Percentiles rank a stretch among this genome's conserved stretches.
These are phyloP conservation scores for Phytophthora meadii DNA, from an alignment of 352 stramenopile species.

Conservation along the genomic window DNA sequence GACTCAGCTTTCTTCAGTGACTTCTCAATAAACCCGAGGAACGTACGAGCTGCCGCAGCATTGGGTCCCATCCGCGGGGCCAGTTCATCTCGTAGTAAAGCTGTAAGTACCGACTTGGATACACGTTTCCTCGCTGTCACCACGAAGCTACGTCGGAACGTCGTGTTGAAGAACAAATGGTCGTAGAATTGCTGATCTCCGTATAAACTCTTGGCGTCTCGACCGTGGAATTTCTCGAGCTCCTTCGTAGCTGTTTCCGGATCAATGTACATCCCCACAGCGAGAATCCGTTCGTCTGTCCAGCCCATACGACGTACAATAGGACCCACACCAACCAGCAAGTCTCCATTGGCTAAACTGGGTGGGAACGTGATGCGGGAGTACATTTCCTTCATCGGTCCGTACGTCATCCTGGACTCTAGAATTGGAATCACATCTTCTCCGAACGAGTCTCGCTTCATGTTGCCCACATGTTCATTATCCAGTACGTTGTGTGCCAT, in stretches of 20 bases:
- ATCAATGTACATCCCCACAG: slow-evolving; percentile 83
- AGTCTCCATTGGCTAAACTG: slow-evolving; percentile 74
- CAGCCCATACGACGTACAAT: slow-evolving; percentile 83
- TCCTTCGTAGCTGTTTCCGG: slow-evolving; percentile 60
- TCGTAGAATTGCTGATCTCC: slow-evolving; percentile 84
- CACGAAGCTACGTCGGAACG: slow-evolving; percentile 80
- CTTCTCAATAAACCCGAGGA: slow-evolving; percentile 82
- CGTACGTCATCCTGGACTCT: slow-evolving; percentile 71
- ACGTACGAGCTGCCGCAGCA: slow-evolving; percentile 59
- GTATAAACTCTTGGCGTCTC: slow-evolving; percentile 64
- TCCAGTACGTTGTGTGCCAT: slow-evolving; percentile 36
- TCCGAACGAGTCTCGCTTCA: slow-evolving; percentile 43
- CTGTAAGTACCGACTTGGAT: slow-evolving; percentile 74
- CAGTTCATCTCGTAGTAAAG: slow-evolving; percentile 74
- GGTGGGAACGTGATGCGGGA: slow-evolving; percentile 82
- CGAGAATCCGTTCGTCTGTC: slow-evolving; percentile 84
- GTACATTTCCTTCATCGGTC: slow-evolving; percentile 76
- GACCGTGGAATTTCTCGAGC: slow-evolving; percentile 63
- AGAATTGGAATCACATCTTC: slow-evolving; percentile 65
- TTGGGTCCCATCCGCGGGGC: slow-evolving; percentile 67
- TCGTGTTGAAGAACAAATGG: slow-evolving; percentile 57
- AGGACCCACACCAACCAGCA: slow-evolving; percentile 75
- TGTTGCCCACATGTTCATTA: slow-evolving; percentile 24
- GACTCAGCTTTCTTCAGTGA: slow-evolving; percentile 84
- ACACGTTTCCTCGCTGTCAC: slow-evolving; percentile 82